Conservation (phyloP, 225 moss, liverwort and hornwort genomes). For the Lunularia cruciata region DNA sequence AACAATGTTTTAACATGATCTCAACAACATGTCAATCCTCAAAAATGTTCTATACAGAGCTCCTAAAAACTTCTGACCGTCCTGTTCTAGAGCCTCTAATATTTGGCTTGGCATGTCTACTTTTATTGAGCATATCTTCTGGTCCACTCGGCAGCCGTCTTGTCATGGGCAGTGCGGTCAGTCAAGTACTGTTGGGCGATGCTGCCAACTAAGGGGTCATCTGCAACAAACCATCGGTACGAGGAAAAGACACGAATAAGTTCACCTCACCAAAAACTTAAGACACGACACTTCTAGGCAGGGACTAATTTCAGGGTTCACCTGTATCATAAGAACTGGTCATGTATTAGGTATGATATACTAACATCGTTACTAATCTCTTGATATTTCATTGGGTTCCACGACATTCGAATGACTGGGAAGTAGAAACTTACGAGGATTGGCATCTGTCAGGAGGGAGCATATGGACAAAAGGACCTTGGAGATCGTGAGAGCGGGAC, state of each 20-base stretch:
- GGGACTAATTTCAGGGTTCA: no score
- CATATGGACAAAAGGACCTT: slow-evolving; percentile 98
- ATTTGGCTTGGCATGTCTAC: slow-evolving; percentile 8
- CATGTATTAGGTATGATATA: no score
- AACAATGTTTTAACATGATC: slow-evolving; percentile 16
- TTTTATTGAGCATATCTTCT: slow-evolving; percentile 89
- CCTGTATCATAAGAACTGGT: no score
- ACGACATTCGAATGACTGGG: no score
- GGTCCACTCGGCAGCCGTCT: slow-evolving; percentile 98
- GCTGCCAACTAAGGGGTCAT: slow-evolving; percentile 96
- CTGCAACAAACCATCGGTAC: slow-evolving; percentile 40
- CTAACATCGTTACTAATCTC: no score
- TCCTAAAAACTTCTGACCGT: slow-evolving; percentile 5
- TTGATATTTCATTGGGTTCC: no score
- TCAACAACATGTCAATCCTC: slow-evolving; percentile 32
- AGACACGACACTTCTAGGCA: no score
- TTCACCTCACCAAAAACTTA: no score
- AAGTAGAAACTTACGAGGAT: slow-evolving; percentile 57
- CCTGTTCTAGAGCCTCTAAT: slow-evolving; percentile 9
- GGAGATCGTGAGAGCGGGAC: slow-evolving; percentile 96
- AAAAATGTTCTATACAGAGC: slow-evolving; percentile 41
- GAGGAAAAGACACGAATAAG: no score
- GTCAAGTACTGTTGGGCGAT: slow-evolving; percentile 97
- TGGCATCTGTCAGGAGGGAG: slow-evolving; percentile 84
- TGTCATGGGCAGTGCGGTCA: slow-evolving; percentile 88